Base-by-base conservation (phyloP, 768 basidiomycete genomes). In the Daedalea quercina region DNA sequence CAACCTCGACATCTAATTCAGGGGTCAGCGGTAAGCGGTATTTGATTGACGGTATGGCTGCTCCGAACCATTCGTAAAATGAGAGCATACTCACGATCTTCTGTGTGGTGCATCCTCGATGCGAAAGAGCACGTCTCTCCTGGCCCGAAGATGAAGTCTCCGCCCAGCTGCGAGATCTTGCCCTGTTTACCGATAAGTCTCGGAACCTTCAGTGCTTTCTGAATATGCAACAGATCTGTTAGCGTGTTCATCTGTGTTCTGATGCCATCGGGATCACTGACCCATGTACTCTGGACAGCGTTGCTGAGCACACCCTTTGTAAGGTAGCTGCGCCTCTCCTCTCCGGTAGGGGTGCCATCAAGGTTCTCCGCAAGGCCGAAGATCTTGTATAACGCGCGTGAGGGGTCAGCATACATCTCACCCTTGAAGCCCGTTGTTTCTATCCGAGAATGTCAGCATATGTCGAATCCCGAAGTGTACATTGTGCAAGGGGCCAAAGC, bases 331-430 rank as follows among this genome's bases (percentile, higher is more conserved):
- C 68, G 70, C 49, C 68, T 75, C 55, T 69, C 25, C 56, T 78
- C 65, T 2, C 70, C 74, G 0, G 72, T 57, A 0, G 82, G 81
- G 0, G 80, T 79, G 9, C 28, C 51, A 4, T 65, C 64, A 2
- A 81, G 65, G 11, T 54, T 75, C 60, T 84, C 77, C 2, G 73
- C 64, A 75, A 90, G 80, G 1, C 84, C 85, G 0, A 90, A 73
- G 0, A 70, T 69, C 23, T 68, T 73, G 61, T 84, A 90, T 0
- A 91, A 67, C 23, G 70, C 63, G 3, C 84, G 74, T 0, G 73
- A 70, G 0, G 87, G 83, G 58, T 90, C 83, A 11, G 86, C 81
- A 61, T 81, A 90, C 24, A 90, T 76, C 24, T 62, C 57, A 0
- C 76, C 75, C 9, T 54, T 54, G 58, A 78, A 80, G 0, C 64